These are phyloP conservation scores for Nemophila menziesii DNA, from an alignment of 257 asterid species.

Conservation along the genomic window DNA sequence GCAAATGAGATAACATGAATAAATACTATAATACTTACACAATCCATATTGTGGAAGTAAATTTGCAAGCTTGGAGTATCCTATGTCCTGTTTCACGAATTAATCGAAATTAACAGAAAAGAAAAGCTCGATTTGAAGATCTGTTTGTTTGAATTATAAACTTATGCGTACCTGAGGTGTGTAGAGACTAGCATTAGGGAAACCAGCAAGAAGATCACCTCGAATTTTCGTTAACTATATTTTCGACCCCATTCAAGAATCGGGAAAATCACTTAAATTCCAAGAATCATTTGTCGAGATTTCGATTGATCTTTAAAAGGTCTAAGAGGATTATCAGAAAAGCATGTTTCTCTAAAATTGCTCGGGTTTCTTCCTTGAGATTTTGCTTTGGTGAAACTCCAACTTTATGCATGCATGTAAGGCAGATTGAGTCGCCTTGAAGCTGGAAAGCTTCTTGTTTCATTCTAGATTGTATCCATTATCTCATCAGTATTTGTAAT, in stretches of 20 bases:
- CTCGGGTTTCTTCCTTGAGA: conserved; percentile 42
- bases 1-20: background rate
- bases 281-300: conserved; percentile 54
- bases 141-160: background rate
- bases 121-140: background rate
- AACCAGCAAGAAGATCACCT: conserved; percentile 67
- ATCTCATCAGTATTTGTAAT: conserved; percentile 11
- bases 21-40: conserved; percentile 34
- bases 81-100: conserved; percentile 45
- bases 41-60: conserved; percentile 69
- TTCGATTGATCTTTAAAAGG: conserved; percentile 67
- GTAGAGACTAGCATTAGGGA: conserved; percentile 86
- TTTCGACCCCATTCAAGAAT: conserved; percentile 62
- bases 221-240: conserved; percentile 40
- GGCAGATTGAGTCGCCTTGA: conserved; percentile 30
- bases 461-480: conserved; percentile 29
- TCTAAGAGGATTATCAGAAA: conserved; percentile 77
- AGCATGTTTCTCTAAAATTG: conserved; percentile 63
- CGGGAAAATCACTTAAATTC: conserved; percentile 65
- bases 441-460: conserved; percentile 27
- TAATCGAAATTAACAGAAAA: background rate
- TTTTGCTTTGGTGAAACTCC: conserved; percentile 78
- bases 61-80: conserved; percentile 72
- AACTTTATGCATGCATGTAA: conserved; percentile 57
- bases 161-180: conserved; percentile 53